A percentile compares a stretch with the other conserved stretches of the same genome.
Conservation (phyloP, 2,329 filamentous ascomycete genomes). For the Penicillium glabrum region DNA sequence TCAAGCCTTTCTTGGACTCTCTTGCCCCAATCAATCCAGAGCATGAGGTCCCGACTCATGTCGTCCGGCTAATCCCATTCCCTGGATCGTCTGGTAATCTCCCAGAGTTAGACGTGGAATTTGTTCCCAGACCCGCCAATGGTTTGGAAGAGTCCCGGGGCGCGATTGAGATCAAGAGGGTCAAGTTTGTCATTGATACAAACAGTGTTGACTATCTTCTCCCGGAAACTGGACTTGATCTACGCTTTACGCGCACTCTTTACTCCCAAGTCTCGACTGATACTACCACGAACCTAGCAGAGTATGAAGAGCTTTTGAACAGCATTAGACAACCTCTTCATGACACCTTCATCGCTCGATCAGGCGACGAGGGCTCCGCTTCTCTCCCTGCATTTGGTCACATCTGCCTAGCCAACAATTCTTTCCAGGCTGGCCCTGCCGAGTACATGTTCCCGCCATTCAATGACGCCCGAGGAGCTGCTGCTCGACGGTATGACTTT, state of each 20-base stretch:
- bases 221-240: conserved; percentile 38
- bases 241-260: conserved; percentile 39
- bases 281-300: not conserved
- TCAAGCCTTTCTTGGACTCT: conserved; percentile 31
- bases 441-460: conserved; percentile 39
- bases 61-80: conserved; percentile 36
- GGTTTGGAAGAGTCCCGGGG: not conserved
- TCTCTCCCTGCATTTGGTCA: conserved; percentile 33
- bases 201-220: conserved; percentile 40
- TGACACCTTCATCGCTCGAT: conserved; percentile 16
- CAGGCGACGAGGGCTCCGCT: conserved; percentile 4
- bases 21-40: conserved; percentile 18
- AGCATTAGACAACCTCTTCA: conserved; percentile 24
- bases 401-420: conserved; percentile 28
- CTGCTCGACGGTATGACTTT: conserved; percentile 33
- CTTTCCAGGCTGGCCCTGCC: conserved; percentile 16
- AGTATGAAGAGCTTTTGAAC: conserved; percentile 14
- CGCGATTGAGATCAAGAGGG: conserved; percentile 25
- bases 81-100: conserved; percentile 19
- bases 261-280: conserved; percentile 28
- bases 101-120: conserved; percentile 37
- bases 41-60: conserved; percentile 20
- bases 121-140: conserved; percentile 11
- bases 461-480: conserved; percentile 27
- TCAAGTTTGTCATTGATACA: conserved; percentile 31